Evolutionary conservation across 768 basidiomycete species (phyloP).

Genomic region (Lentinus brumalis): DNA sequence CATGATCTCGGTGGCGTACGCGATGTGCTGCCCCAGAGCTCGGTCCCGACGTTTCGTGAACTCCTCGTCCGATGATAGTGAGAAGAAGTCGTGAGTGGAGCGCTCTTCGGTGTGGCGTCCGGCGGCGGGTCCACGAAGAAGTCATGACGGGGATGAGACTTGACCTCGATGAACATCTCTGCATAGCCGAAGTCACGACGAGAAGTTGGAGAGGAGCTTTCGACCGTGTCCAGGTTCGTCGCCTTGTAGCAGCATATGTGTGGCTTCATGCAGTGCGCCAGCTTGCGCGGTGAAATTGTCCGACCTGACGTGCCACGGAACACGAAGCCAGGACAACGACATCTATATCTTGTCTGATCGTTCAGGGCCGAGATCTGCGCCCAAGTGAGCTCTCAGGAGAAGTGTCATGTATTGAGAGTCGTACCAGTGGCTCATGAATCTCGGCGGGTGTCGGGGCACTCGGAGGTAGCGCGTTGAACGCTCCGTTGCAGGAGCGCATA

Average conservation of each 20-base stretch:
- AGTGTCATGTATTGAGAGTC: too few species aligned
- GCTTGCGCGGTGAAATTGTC: too few species aligned
- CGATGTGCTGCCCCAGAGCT: neutral
- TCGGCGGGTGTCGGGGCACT: neutral
- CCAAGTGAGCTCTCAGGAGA: too few species aligned
- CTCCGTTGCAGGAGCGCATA: too few species aligned
- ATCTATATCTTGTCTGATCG: neutral
- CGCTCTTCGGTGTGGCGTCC: neutral
- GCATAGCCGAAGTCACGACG: neutral
- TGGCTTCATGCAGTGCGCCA: too few species aligned
- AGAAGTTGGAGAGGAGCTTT: too few species aligned
- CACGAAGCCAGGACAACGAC: too few species aligned
- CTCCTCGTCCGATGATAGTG: neutral
- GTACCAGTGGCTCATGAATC: neutral
- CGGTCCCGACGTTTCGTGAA: neutral
- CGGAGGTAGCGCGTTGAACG: neutral
- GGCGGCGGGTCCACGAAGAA: constrained; percentile 12
- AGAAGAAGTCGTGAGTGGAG: neutral
- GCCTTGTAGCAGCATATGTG: too few species aligned
- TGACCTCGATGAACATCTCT: constrained; percentile 15
- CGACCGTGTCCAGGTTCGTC: too few species aligned
- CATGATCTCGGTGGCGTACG: constrained; percentile 8
- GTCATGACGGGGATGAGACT: neutral
- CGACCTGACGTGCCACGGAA: too few species aligned
- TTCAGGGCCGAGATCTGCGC: neutral